Percentiles rank a stretch among this genome's conserved stretches.
phyloP scores from a whole-genome alignment of 148 eudicot genomes.

The Fagopyrum esculentum region DNA sequence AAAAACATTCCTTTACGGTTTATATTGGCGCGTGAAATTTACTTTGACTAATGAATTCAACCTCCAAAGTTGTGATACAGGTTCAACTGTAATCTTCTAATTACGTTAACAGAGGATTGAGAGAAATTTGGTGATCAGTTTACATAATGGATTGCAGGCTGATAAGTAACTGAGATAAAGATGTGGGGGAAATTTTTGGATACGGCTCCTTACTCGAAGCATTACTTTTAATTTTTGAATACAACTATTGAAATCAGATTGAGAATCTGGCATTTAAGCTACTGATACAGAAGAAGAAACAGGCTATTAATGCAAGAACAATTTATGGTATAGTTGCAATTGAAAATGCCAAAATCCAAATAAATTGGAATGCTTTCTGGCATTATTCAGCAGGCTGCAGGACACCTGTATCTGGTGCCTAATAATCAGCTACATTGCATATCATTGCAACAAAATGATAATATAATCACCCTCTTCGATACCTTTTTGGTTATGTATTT shows the following conservation, averaged over 20 bases:
- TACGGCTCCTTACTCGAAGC: not conserved
- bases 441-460: not conserved
- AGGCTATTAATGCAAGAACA: not conserved
- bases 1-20: slow-evolving; percentile 20
- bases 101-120: slow-evolving; percentile 35
- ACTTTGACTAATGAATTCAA: slow-evolving; percentile 55
- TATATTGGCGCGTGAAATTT: slow-evolving; percentile 28
- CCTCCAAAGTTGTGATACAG: slow-evolving; percentile 65
- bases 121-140: slow-evolving; percentile 37
- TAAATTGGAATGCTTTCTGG: not conserved
- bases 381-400: not conserved
- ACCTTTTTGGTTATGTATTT: not conserved
- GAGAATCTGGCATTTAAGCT: not conserved
- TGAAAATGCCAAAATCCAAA: not conserved
- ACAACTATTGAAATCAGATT: not conserved
- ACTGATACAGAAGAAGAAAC: not conserved
- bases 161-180: slow-evolving; percentile 8
- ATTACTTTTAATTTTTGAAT: not conserved
- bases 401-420: not conserved
- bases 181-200: not conserved
- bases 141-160: slow-evolving; percentile 5
- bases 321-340: not conserved
- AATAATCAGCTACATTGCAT: not conserved
- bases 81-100: slow-evolving; percentile 35
- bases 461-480: no score